Base-by-base conservation (phyloP, 805 yeast genomes). In the Ogataea saltuana region DNA sequence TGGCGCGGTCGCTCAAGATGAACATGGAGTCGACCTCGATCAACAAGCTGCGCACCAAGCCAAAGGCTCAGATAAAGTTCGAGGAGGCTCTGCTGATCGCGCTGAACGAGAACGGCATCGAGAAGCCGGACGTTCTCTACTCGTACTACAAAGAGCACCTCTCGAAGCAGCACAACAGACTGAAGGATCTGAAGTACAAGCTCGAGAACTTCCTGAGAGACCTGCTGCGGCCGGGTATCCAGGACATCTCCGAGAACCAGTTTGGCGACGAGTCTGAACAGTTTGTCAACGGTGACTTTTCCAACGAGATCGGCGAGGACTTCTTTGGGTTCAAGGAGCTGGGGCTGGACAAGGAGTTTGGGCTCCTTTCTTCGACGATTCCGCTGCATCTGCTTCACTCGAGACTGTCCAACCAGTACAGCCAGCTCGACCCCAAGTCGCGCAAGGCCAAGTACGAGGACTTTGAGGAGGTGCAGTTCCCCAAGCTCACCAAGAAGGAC, bases 271-370 rank as follows among this genome's bases (percentile, higher is more conserved):
- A 88, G 56, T 85, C 96, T 56, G 97, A 93, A 50, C 96, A 91
- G 63, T 93, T 90, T 60, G 67, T 91, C 51, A 85, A 93, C 22
- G 99, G 99, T 45, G 97, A 90, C 57, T 93, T 93, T 62, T 85
- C 97, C 1, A 84, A 79, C 55, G 97, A 90, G 48, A 69, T 93
- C 28, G 99, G 98, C 6, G 99, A 91, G 56, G 99, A 93, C 67
- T 93, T 90, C 74, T 95, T 95, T 68, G 99, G 99, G 0, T 95
- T 93, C 71, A 85, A 78, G 59, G 98, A 91, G 52, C 71, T 93
- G 36, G 99, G 99, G 0, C 69, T 93, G 41, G 98, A 91, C 57
- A 87, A 84, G 56, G 99, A 93, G 63, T 85, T 88, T 61, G 90
- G 91, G 9, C 70, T 91, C 60, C 66, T 89, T 38, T 84, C 90